Base-by-base conservation (phyloP, 2,329 filamentous ascomycete genomes). In the Apiospora aurea region DNA sequence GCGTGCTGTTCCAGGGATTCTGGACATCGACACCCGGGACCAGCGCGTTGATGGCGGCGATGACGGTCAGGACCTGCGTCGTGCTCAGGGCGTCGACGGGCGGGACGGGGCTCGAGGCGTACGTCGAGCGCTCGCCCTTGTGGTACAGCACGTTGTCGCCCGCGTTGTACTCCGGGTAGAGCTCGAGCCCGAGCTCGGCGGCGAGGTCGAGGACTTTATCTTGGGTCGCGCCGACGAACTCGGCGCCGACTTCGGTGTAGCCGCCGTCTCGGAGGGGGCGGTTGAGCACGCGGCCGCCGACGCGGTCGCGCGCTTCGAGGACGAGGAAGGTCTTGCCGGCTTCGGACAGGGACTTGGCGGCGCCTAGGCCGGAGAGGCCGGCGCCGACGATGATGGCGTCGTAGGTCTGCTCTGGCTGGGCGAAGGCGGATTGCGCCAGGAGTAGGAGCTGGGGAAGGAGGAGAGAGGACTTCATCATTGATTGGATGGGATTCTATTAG, bases 191-290 rank as follows among this genome's bases (percentile, higher is more conserved):
- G 18, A 64, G 57, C 34, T 41, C 57, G 8, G 8, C 18, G 29
- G 57, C 57, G 5, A 64, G 57, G 2, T 4, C 57, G 18, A 64
- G 57, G 7, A 64, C 57, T 7, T 64, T 41, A 34, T 64, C 57
- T 7, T 64, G 57, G 3, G 57, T 64, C 57, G n/a, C 57, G 57
- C 57, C 57, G 21, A 64, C 21, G 57, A 64, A 64, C 57, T 64
- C 57, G 57, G 57, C 57, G 29, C 57, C 57, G 29, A 64, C 57
- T 21, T 64, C 57, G 34, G 57, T 64, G 57, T 64, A 64, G 57
- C 57, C 57, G 8, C 57, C 57, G 21, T 6, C 57, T 4, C 13
- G 4, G 18, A 64, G 18, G 3, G 34, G 8, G 29, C 7, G 57
- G 34, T 64, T 64, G 18, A n/a, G 21, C 1, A 64, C 57, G 18